Base-by-base conservation (phyloP, 1,139 yeast species). In the Suhomyces yuchorum region DNA sequence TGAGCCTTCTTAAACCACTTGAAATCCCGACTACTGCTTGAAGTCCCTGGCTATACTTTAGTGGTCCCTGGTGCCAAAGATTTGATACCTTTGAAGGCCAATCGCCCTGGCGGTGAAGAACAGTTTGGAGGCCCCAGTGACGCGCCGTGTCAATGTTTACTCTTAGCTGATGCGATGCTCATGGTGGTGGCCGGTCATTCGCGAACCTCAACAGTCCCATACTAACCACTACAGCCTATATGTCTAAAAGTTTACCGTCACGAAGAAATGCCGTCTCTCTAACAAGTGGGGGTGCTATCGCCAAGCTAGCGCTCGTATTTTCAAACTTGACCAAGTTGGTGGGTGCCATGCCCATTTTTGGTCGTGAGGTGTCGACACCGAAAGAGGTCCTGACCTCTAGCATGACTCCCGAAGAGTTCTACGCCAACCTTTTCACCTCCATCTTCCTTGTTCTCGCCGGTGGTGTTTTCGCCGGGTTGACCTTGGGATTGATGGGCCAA, bases 401-500 rank as follows among this genome's bases (percentile, higher is more conserved):
- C 11, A 61, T 74, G 68, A 61, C 77, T 2, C 58, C 69, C 6
- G 71, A 71, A 51, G 67, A 79, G 51, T 82, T 82, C 57, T 82
- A 81, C 69, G 53, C 77, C 47, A 80, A 84, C 59, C 66, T 85
- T 59, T 53, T 78, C 35, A 71, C 87, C 2, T 87, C 96, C 0
- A 80, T 78, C 3, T 58, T 78, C 22, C 77, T 93, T 33, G 98
- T 93, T 2, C 65, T 93, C 37, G 78, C 91, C 3, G 99, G 99
- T 44, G 99, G 99, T 55, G 87, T 91, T 12, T 93, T 93, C 73
- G 98, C 99, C 2, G 99, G 98, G 8, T 74, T 93, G 45, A 93
- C 99, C 20, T 76, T 93, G 48, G 98, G 96, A 2, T 78, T 93
- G 28, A 93, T 93, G 99, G 98, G 98, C 53, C 98, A 92, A 68